Evolutionary conservation across 2,329 filamentous ascomycete genomes (phyloP), one percentile per base, ranked within the genome.

Genomic region (Bipolaris oryzae): DNA sequence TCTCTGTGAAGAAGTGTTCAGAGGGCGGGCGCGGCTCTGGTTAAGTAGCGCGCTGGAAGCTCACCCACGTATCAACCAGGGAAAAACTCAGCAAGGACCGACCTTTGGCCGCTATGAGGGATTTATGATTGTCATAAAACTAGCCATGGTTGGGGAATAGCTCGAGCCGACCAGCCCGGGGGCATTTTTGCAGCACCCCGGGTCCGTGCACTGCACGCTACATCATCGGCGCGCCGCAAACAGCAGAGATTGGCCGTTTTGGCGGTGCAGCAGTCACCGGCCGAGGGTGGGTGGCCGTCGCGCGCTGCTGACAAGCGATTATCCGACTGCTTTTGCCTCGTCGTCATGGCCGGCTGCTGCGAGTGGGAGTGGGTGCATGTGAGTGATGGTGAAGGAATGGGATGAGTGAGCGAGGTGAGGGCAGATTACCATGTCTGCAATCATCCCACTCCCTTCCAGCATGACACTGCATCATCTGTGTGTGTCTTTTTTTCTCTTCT

Each of bases 11-110:
- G 57, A 65, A 64, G 53, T 38, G 47, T 38, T 44, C 23, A 49
- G 25, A 56, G 48, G 57, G 65, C 55, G 65, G 61, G 66, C 51
- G 57, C 52, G 63, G 61, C 60, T 63, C 62, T 63, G 60, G 60
- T 62, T 64, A 67, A 66, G 61, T 55, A 60, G 42, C 60, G 62
- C 57, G 53, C 56, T 50, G 52, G 57, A 53, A 51, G 41, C 50
- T 57, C 53, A 53, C 51, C 37, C 48, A 50, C 50, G 57, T 47
- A 44, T 54, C 46, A 54, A 57, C 64, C 67, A 68, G 63, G 65
- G 62, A 69, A 69, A 69, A 69, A 67, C 66, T 68, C 60, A 64
- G 61, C 56, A 50, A 57, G 61, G 56, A 62, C 61, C 59, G 61
- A 59, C 56, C 57, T 57, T 60, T 57, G 54, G 57, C 57, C 55